A percentile compares a stretch with the other conserved stretches of the same genome.
phyloP scores from a whole-genome alignment of 441 rosid species.

The Populus trichocarpa region DNA sequence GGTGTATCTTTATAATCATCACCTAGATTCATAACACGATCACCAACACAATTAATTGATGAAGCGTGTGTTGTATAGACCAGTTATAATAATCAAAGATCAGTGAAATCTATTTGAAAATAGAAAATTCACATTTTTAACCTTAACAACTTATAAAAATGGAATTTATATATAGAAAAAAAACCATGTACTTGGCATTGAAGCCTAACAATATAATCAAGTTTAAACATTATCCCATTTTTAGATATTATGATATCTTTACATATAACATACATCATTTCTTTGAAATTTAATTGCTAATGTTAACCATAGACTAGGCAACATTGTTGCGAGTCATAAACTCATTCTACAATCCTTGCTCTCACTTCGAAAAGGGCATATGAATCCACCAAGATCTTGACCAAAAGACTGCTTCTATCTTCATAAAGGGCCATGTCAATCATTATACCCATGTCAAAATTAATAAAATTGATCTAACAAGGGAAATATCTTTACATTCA shows the following conservation, averaged over 20 bases:
- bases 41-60: no score
- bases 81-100: background rate
- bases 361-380: background rate
- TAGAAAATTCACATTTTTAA: background rate
- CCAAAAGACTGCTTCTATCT: slow-evolving; percentile 12
- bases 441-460: slow-evolving; percentile 29
- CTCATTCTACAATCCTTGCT: background rate
- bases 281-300: background rate
- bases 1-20: no score
- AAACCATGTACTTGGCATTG: background rate
- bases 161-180: background rate
- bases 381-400: background rate
- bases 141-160: background rate
- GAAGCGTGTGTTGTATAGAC: background rate
- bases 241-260: background rate
- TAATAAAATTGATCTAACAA: slow-evolving; percentile 17
- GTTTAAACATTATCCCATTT: background rate
- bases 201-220: no score
- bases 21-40: no score
- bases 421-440: slow-evolving; percentile 14
- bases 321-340: background rate
- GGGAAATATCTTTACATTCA: background rate
- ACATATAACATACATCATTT: background rate
- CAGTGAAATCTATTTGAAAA: background rate
- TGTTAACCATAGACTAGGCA: background rate